A percentile compares a stretch with the other conserved stretches of the same genome.
Evolutionary conservation across 1,284 basidiomycete genomes (phyloP).

Genomic region (Limonomyces culmigenus): DNA sequence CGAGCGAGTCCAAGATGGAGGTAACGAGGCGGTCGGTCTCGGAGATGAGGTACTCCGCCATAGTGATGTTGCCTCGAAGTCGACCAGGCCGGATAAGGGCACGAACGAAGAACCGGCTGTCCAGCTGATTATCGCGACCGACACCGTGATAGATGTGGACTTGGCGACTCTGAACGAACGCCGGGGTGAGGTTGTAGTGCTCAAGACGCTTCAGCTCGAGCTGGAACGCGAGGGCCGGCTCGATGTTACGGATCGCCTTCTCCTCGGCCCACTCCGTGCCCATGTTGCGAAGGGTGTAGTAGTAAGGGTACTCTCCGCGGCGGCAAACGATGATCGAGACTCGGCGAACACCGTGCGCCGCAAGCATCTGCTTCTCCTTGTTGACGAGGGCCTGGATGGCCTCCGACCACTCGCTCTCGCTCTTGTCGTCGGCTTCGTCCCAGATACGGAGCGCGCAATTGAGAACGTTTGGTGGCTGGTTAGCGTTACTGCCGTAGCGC

Average conservation of each 20-base stretch:
- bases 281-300: constrained; percentile 79
- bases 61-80: constrained; percentile 81
- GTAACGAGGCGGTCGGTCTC: constrained; percentile 96
- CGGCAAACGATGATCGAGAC: constrained; percentile 89
- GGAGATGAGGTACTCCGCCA: constrained; percentile 91
- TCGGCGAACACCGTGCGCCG: constrained; percentile 73
- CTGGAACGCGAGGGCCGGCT: constrained; percentile 97
- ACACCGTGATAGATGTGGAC: constrained; percentile 95
- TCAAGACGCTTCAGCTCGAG: constrained; percentile 92
- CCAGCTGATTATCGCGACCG: constrained; percentile 89
- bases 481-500: constrained; percentile 57
- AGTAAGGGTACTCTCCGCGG: constrained; percentile 83
- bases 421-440: constrained; percentile 55
- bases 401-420: constrained; percentile 68
- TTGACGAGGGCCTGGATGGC: constrained; percentile 67
- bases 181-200: constrained; percentile 91
- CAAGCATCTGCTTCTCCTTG: constrained; percentile 45
- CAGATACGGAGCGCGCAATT: constrained; percentile 86
- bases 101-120: constrained; percentile 96
- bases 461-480: constrained; percentile 78
- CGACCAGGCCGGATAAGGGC: constrained; percentile 93
- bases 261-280: constrained; percentile 82
- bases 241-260: constrained; percentile 93
- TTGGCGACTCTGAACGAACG: constrained; percentile 88
- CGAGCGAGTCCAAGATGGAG: constrained; percentile 86